Evolutionary conservation across 805 yeast genomes (phyloP).

Genomic region (Metschnikowia cubensis): DNA sequence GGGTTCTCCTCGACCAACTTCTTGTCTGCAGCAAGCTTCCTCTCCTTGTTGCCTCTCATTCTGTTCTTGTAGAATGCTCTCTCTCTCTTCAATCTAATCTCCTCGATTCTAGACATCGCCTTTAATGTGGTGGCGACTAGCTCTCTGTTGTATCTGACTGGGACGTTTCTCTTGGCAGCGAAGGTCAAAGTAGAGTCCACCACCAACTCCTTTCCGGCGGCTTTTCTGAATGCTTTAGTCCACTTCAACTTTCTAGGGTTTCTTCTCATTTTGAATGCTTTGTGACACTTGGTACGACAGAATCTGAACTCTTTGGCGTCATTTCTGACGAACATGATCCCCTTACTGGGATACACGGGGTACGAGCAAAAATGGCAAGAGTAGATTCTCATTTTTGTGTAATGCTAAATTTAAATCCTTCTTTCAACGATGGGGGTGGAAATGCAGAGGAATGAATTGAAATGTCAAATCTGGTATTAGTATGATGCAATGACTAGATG

Average conservation of each 20-base stretch:
- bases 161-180: conserved; percentile 96
- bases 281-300: conserved; percentile 97
- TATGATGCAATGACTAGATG: conserved; percentile 3
- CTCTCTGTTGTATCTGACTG: conserved; percentile 96
- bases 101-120: conserved; percentile 95
- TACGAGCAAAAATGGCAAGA: conserved; percentile 97
- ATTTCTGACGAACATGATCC: conserved; percentile 96
- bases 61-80: conserved; percentile 98
- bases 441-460: conserved; percentile 5
- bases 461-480: conserved; percentile 1
- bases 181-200: conserved; percentile 95
- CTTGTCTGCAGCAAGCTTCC: conserved; percentile 78
- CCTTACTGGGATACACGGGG: conserved; percentile 84
- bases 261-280: conserved; percentile 94
- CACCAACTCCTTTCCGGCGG: conserved; percentile 97
- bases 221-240: conserved; percentile 98
- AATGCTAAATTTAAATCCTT: conserved; percentile 1
- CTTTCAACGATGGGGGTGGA: not conserved
- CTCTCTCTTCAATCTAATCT: conserved; percentile 93
- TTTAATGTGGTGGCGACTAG: conserved; percentile 88
- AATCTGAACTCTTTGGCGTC: conserved; percentile 97
- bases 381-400: conserved; percentile 66
- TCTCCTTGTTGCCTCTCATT: conserved; percentile 95
- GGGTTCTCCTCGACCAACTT: conserved; percentile 87
- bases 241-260: conserved; percentile 97